Conservation (phyloP, 768 basidiomycete genomes). For the Holtermanniella nyarrowii region DNA sequence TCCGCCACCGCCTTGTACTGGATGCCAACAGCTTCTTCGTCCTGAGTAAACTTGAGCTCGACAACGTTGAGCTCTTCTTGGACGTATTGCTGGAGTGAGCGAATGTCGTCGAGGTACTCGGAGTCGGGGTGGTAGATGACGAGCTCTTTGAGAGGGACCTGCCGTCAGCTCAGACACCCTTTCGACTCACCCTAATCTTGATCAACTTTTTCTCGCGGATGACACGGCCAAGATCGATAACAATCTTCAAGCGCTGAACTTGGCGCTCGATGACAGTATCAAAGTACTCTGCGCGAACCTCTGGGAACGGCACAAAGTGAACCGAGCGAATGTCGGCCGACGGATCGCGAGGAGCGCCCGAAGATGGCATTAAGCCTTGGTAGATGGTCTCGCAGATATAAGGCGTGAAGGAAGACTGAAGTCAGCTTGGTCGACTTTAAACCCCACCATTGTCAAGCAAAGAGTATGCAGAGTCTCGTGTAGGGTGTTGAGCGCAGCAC, state of each 20-base stretch:
- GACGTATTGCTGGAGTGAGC: constrained; percentile 75
- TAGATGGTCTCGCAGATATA: constrained; percentile 96
- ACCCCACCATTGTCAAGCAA: constrained; percentile 80
- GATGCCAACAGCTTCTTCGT: constrained; percentile 75
- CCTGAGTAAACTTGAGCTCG: constrained; percentile 74
- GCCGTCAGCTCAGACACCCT: constrained; percentile 1
- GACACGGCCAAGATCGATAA: constrained; percentile 83
- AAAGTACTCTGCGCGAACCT: constrained; percentile 88
- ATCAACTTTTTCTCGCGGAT: constrained; percentile 77
- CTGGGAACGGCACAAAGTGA: constrained; percentile 90
- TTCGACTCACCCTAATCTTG: constrained; percentile 65
- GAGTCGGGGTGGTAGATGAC: constrained; percentile 83
- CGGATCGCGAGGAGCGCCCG: constrained; percentile 46
- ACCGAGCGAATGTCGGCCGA: constrained; percentile 74
- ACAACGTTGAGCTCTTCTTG: constrained; percentile 92
- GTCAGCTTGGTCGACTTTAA: not conserved
- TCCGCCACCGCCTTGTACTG: constrained; percentile 86
- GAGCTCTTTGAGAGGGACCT: constrained; percentile 69
- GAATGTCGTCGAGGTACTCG: constrained; percentile 74
- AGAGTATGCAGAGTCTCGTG: constrained; percentile 92
- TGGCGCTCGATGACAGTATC: constrained; percentile 86
- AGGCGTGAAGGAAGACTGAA: constrained; percentile 90
- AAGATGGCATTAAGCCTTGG: constrained; percentile 77
- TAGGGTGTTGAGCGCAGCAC: constrained; percentile 80
- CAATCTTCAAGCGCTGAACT: constrained; percentile 84